Conservation (phyloP, 495 filamentous ascomycete species). For the Lasiosphaeria hispida region DNA sequence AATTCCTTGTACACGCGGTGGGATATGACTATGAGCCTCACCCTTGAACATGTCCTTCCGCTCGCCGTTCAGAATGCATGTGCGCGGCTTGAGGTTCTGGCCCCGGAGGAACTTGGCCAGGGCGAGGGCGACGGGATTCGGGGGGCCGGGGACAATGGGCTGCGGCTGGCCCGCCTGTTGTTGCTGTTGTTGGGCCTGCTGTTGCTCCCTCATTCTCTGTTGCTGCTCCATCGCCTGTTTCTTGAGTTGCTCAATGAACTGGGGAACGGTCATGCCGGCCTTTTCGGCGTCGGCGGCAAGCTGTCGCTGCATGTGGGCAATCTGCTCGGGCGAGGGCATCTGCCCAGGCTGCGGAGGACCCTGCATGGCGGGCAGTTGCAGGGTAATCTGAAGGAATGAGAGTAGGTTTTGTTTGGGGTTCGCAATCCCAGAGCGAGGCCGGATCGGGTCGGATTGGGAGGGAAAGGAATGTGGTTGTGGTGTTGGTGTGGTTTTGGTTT, state of each 20-base stretch:
- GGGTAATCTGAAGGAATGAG: background rate
- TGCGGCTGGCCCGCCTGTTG: constrained; percentile 59
- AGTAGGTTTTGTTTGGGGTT: background rate
- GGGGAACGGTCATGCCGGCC: constrained; percentile 70
- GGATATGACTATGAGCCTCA: constrained; percentile 32
- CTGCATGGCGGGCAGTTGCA: constrained; percentile 6
- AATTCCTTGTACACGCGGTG: background rate
- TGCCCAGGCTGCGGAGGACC: constrained; percentile 23
- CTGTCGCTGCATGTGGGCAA: constrained; percentile 79
- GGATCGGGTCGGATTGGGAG: background rate
- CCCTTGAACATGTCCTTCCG: constrained; percentile 98
- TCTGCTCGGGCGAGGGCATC: constrained; percentile 79
- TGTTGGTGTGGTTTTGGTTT: background rate
- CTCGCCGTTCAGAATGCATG: constrained; percentile 92
- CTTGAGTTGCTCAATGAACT: constrained; percentile 64
- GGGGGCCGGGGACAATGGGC: constrained; percentile 68
- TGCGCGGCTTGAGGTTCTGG: constrained; percentile 85
- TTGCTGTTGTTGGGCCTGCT: constrained; percentile 46
- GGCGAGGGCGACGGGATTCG: constrained; percentile 82
- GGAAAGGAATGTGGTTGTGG: background rate
- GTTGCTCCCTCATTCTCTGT: constrained; percentile 58
- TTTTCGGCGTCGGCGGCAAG: constrained; percentile 72
- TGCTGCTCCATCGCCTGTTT: constrained; percentile 57
- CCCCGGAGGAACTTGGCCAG: constrained; percentile 84
- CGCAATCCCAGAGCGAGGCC: background rate